phyloP scores from a whole-genome alignment of 2,329 filamentous ascomycete species.

The Sarocladium kiliense region DNA sequence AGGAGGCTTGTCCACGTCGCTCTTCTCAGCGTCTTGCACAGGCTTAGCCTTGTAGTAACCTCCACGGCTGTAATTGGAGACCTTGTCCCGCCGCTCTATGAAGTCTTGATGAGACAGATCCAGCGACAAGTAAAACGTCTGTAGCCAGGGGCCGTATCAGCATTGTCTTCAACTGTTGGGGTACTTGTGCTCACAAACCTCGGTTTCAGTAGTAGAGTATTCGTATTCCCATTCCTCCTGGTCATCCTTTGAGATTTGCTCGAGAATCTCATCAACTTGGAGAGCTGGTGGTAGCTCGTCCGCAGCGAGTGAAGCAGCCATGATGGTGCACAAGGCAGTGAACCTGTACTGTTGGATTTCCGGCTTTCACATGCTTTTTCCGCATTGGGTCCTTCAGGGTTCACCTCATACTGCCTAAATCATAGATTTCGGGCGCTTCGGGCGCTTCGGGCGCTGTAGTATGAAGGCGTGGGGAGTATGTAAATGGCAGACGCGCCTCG shows the following conservation, averaged over 20 bases:
- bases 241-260: constrained; percentile 27
- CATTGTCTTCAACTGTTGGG: no score
- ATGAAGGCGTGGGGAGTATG: no score
- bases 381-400: no score
- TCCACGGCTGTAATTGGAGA: constrained; percentile 33
- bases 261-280: constrained; percentile 20
- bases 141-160: no score
- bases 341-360: no score
- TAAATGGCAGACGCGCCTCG: background rate
- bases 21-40: constrained; percentile 16
- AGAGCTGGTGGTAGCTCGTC: background rate
- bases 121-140: constrained; percentile 61
- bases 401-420: no score
- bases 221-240: constrained; percentile 65
- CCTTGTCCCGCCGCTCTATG: constrained; percentile 36
- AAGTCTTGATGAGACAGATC: constrained; percentile 59
- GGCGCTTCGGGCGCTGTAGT: no score
- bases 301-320: background rate
- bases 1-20: background rate
- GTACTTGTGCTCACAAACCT: constrained; percentile 35
- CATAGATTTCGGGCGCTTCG: no score
- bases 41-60: constrained; percentile 40
- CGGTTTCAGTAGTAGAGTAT: constrained; percentile 58
- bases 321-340: background rate
- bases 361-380: no score